A percentile compares a stretch with the other conserved stretches of the same genome.
These are phyloP conservation scores for Chaetomium globosum DNA, from an alignment of 2,329 filamentous ascomycete genomes.

Conservation along the genomic window DNA sequence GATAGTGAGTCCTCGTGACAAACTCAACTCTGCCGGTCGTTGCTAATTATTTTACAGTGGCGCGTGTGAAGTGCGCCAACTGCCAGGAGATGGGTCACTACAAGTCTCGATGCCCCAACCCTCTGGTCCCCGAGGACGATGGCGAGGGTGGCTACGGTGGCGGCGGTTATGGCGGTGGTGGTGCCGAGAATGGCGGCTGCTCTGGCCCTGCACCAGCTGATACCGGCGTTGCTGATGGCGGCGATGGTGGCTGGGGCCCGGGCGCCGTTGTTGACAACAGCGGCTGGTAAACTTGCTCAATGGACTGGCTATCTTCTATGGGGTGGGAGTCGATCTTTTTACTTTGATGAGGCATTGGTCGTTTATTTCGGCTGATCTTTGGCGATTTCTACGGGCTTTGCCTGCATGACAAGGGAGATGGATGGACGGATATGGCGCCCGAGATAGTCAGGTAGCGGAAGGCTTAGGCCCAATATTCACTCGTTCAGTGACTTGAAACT, in stretches of 20 bases:
- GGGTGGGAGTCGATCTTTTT: constrained; percentile 16
- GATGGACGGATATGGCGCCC: constrained; percentile 5
- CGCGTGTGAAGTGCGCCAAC: constrained; percentile 61
- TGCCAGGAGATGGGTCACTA: constrained; percentile 55
- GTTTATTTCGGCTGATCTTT: constrained; percentile 21
- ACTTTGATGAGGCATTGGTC: constrained; percentile 5
- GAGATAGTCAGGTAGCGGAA: constrained; percentile 14
- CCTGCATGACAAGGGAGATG: constrained; percentile 1
- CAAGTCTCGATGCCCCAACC: constrained; percentile 46
- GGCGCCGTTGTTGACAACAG: not conserved
- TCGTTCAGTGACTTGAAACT: constrained; percentile 11
- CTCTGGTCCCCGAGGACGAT: constrained; percentile 37
- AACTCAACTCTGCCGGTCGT: not conserved
- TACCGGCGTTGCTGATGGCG: constrained; percentile 1
- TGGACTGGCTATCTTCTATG: constrained; percentile 8
- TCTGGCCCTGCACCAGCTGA: constrained; percentile 22
- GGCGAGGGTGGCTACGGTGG: constrained; percentile 10
- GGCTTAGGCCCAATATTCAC: constrained; percentile 2
- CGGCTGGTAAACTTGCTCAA: constrained; percentile 24
- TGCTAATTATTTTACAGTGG: constrained; percentile 42
- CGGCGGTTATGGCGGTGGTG: constrained; percentile 25
- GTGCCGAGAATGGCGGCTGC: constrained; percentile 22
- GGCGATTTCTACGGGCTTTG: constrained; percentile 19
- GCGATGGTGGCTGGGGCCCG: constrained; percentile 10
- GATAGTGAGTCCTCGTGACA: constrained; percentile 49